phyloP scores from a whole-genome alignment of 805 yeast genomes.

The Suhomyces canberraensis region DNA sequence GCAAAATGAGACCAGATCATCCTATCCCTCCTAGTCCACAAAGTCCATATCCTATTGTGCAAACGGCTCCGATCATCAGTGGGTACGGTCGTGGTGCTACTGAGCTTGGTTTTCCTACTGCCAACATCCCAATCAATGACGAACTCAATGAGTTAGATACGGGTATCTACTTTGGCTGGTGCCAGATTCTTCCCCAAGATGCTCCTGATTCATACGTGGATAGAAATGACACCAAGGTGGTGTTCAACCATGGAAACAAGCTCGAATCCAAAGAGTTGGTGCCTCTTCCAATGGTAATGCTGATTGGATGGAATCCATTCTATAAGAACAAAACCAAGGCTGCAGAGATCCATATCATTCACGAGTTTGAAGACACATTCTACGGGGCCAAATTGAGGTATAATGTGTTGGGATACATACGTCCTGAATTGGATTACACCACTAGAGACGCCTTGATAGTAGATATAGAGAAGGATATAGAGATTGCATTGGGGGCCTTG shows the following conservation, averaged over 20 bases:
- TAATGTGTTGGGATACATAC: constrained; percentile 77
- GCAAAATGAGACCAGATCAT: constrained; percentile 8
- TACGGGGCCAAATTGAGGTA: constrained; percentile 79
- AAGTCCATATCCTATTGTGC: constrained; percentile 49
- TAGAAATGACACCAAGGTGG: constrained; percentile 24
- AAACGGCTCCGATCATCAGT: constrained; percentile 50
- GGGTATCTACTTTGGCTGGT: constrained; percentile 92
- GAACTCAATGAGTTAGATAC: constrained; percentile 45
- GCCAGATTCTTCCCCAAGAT: constrained; percentile 27
- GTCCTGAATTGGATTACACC: constrained; percentile 87
- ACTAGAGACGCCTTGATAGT: constrained; percentile 78
- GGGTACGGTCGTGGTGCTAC: constrained; percentile 97
- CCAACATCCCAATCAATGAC: constrained; percentile 70
- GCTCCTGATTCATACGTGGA: constrained; percentile 4
- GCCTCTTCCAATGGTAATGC: constrained; percentile 85
- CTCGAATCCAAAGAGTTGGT: constrained; percentile 43
- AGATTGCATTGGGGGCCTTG: constrained; percentile 56
- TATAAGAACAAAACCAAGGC: constrained; percentile 76
- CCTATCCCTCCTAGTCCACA: constrained; percentile 38
- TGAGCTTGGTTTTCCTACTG: constrained; percentile 94
- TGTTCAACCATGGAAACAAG: constrained; percentile 58
- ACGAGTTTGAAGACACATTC: constrained; percentile 62
- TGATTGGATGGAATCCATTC: constrained; percentile 94
- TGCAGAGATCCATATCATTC: constrained; percentile 84
- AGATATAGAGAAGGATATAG: constrained; percentile 80